These are phyloP conservation scores for Trichophyton verrucosum DNA, from an alignment of 2,329 filamentous ascomycete species.

Conservation along the genomic window DNA sequence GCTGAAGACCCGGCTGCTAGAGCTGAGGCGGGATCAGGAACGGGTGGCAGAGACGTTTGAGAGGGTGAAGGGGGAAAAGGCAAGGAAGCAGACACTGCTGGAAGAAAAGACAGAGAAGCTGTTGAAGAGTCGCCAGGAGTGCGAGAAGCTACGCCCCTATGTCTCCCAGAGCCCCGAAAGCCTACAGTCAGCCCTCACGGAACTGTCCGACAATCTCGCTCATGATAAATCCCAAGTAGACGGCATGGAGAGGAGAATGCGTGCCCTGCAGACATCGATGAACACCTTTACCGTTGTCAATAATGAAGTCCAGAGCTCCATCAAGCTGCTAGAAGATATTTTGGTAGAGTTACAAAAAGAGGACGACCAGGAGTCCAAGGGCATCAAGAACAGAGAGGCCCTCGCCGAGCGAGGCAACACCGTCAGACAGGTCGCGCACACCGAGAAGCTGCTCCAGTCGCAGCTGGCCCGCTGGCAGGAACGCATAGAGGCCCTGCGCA, in stretches of 20 bases:
- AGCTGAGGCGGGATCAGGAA: conserved; percentile 70
- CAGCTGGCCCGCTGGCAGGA: conserved; percentile 79
- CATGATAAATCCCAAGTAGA: conserved; percentile 78
- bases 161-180: conserved; percentile 76
- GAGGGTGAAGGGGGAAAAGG: conserved; percentile 68
- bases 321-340: conserved; percentile 81
- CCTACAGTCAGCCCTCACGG: conserved; percentile 67
- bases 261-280: conserved; percentile 79
- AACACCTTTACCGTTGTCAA: conserved; percentile 80
- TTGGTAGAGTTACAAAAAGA: conserved; percentile 74
- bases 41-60: conserved; percentile 72
- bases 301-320: conserved; percentile 74
- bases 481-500: conserved; percentile 69
- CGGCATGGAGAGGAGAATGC: conserved; percentile 69
- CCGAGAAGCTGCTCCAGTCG: conserved; percentile 68
- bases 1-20: conserved; percentile 66
- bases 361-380: conserved; percentile 75
- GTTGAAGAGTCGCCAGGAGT: conserved; percentile 66
- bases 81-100: conserved; percentile 52
- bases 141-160: conserved; percentile 80
- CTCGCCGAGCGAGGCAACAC: conserved; percentile 80
- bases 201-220: conserved; percentile 65
- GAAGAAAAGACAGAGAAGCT: conserved; percentile 40
- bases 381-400: conserved; percentile 70
- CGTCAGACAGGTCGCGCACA: conserved; percentile 80